Evolutionary conservation across 1,284 basidiomycete species (phyloP), one percentile per base, ranked within the genome.

Genomic region (Neolentinus lepideus): DNA sequence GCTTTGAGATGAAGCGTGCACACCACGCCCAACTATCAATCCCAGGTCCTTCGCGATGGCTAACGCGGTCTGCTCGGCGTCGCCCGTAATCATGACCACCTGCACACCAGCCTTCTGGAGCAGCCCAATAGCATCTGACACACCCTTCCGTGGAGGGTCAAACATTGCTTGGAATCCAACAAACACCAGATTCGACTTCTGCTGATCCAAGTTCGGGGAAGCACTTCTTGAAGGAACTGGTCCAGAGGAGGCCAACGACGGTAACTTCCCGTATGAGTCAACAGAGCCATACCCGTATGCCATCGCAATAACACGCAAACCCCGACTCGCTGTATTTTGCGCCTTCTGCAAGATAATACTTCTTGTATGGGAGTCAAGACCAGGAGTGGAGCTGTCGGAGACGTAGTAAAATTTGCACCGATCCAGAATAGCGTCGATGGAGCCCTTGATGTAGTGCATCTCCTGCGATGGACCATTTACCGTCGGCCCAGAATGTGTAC

Each of bases 61-160:
- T 10, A 93, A 66, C 1, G 96, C 96, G 0, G 96, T 99, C 56
- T 88, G 78, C 70, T 95, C 92, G 22, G 94, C 87, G 66, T 98
- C 96, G 14, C 96, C 96, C 0, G 96, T 98, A 68, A 98, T 98
- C 95, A 99, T 98, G 45, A 98, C 89, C 12, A 98, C 87, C 65
- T 96, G 93, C 35, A 99, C 90, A 6, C 95, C 92, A 16, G 90
- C 94, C 16, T 77, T 73, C 64, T 94, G 90, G 25, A 98, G 75
- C 24, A 88, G 72, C 27, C 77, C 77, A 59, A 98, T 88, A 9
- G 95, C 88, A 62, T 94, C 90, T 1, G 87, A 86, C n/a, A 98
- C 94, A 24, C 94, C 95, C 61, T 88, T 88, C 47, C 96, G 78
- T 0, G 96, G 96, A 2, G 96, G 96, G 69, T 98, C 96, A 58